Evolutionary conservation across 257 asterid species (phyloP).

Genomic region (Solanum okadae): DNA sequence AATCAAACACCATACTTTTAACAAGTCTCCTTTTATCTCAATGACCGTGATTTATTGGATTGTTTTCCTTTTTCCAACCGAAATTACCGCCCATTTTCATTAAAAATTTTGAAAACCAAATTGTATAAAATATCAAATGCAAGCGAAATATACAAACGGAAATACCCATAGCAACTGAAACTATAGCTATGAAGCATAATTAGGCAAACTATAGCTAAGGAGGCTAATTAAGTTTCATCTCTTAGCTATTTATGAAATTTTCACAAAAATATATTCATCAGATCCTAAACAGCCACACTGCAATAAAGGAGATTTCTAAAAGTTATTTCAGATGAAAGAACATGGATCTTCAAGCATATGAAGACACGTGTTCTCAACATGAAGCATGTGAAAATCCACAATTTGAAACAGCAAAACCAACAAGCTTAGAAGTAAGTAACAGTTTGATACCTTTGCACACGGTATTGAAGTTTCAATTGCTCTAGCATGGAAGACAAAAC

Average conservation of each 20-base stretch:
- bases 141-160: not conserved
- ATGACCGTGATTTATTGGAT: not conserved
- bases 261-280: not conserved
- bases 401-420: not conserved
- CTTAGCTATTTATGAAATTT: not conserved
- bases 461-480: conserved; percentile 71
- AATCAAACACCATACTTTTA: no score
- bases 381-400: not conserved
- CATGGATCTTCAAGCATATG: not conserved
- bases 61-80: no score
- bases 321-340: not conserved
- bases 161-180: not conserved
- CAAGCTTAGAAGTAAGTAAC: not conserved
- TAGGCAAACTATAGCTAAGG: not conserved
- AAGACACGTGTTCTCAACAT: not conserved
- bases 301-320: not conserved
- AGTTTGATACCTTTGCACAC: conserved; percentile 39
- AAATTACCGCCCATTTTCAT: not conserved
- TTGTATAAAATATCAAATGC: not conserved
- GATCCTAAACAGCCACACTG: not conserved
- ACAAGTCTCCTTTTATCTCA: no score
- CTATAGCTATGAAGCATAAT: not conserved
- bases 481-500: conserved; percentile 85
- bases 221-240: not conserved
- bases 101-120: not conserved